Evolutionary conservation across 768 basidiomycete species (phyloP), one percentile per base, ranked within the genome.

Genomic region (Lyophyllum shimeji): DNA sequence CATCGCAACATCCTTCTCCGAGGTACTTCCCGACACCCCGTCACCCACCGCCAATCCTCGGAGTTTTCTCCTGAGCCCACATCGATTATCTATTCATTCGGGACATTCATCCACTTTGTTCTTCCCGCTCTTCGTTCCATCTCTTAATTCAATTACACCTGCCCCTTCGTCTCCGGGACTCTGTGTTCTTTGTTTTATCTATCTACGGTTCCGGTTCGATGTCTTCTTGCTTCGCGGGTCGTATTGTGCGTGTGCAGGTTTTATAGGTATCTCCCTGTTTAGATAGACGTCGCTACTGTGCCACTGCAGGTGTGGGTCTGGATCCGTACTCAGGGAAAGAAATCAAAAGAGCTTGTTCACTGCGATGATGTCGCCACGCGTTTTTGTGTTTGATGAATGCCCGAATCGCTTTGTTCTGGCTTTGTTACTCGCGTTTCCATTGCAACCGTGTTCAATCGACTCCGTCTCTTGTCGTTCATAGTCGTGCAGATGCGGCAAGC

Each of bases 41-140:
- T 56, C 47, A 43, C 24, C 40, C 31, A 45, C 43, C 39, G 15
- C 23, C 48, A 47, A 20, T 15, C 42, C 59, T 53, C 55, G 59
- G 55, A 54, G 48, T 49, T 55, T 8, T 21, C 1, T 55, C 29
- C 17, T 37, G 23, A 20, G 27, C 49, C 21, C 45, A 17, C 23
- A 46, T 53, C 46, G 29, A 21, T 27, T 27, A 58, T 57, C 40
- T 57, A 54, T 57, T 27, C 45, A 27, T 15, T n/a, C 27, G 55
- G 56, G 60, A 57, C 50, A 44, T 40, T 50, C 15, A 23, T 46
- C n/a, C 13, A 15, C n/a, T 54, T 51, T 47, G 18, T 50, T 47
- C 34, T 44, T 46, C 17, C 43, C 6, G 12, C 34, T 23, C 20
- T 44, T 31, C 27, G 5, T 54, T 33, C n/a, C 20, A 29, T 21